These are phyloP conservation scores for Blastocystis sp. DNA, from an alignment of 352 stramenopile species.

Conservation along the genomic window DNA sequence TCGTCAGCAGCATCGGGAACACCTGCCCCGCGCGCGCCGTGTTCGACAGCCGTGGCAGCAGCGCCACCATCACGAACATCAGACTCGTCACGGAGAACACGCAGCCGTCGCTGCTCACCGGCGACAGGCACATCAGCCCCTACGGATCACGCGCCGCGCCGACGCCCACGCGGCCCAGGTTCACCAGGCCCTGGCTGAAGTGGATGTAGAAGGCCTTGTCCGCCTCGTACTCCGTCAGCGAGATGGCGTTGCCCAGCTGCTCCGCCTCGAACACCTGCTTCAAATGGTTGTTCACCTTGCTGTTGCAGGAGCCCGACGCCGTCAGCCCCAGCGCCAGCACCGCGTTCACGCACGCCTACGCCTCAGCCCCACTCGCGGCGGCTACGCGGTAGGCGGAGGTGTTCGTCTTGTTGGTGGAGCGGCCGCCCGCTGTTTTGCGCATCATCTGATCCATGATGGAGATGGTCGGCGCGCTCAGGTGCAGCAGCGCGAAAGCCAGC, in stretches of 20 bases:
- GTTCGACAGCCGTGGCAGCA: constrained; percentile 53
- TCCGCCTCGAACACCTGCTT: constrained; percentile 64
- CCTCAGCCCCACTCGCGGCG: not conserved
- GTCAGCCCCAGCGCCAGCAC: constrained; percentile 53
- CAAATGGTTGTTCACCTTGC: constrained; percentile 47
- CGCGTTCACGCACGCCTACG: constrained; percentile 63
- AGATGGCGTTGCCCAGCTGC: constrained; percentile 12
- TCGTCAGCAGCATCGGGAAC: constrained; percentile 4
- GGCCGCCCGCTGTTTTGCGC: constrained; percentile 59
- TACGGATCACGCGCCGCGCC: not conserved
- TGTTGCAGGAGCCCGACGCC: constrained; percentile 36
- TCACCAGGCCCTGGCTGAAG: constrained; percentile 34
- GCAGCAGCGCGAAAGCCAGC: constrained; percentile 48
- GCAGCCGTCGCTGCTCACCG: constrained; percentile 1
- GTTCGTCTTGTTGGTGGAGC: constrained; percentile 43
- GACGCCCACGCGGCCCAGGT: constrained; percentile 22
- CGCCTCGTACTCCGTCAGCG: not conserved
- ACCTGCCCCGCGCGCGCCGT: not conserved
- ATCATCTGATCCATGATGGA: constrained; percentile 62
- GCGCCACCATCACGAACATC: constrained; percentile 31
- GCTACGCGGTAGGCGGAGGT: constrained; percentile 36
- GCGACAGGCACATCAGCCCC: constrained; percentile 43
- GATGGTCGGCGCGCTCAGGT: not conserved
- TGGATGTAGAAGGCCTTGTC: constrained; percentile 63
- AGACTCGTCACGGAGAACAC: constrained; percentile 23